Evolutionary conservation across 139 green algal genomes (phyloP).

Genomic region (Closterium sp.): DNA sequence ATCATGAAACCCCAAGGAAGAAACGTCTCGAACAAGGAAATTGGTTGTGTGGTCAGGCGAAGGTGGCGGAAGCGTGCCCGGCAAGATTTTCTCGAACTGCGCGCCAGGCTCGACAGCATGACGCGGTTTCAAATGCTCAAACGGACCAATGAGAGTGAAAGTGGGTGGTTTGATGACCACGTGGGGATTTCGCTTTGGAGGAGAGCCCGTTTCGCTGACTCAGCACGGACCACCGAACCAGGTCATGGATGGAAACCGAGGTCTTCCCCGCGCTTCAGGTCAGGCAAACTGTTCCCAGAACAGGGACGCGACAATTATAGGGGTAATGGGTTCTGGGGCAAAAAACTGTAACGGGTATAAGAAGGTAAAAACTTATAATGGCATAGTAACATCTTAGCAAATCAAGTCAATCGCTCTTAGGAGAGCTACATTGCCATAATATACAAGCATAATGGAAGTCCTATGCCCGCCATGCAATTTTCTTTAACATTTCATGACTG

Average conservation of each 20-base stretch:
- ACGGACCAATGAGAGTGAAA: neutral
- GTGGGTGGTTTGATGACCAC: neutral
- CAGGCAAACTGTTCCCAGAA: too few relatives aligned
- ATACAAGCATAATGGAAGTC: too few relatives aligned
- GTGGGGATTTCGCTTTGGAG: neutral
- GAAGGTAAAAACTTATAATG: too few relatives aligned
- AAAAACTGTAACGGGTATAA: too few relatives aligned
- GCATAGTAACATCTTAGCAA: too few relatives aligned
- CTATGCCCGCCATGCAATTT: too few relatives aligned
- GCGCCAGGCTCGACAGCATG: neutral
- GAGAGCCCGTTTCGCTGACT: neutral
- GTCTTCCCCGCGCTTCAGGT: too few relatives aligned
- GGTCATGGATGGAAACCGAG: neutral
- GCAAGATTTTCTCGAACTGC: neutral
- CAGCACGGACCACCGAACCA: neutral
- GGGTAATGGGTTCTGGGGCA: too few relatives aligned
- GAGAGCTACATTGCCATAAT: too few relatives aligned
- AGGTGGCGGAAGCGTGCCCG: neutral
- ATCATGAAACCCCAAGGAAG: neutral
- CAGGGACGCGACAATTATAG: too few relatives aligned
- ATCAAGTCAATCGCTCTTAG: too few relatives aligned
- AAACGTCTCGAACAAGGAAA: neutral
- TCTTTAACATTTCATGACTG: too few relatives aligned
- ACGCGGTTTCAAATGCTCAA: neutral
- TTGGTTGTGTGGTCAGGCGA: neutral